Conservation (phyloP, 306 rosid genomes). For the Cucurbita ficifolia region DNA sequence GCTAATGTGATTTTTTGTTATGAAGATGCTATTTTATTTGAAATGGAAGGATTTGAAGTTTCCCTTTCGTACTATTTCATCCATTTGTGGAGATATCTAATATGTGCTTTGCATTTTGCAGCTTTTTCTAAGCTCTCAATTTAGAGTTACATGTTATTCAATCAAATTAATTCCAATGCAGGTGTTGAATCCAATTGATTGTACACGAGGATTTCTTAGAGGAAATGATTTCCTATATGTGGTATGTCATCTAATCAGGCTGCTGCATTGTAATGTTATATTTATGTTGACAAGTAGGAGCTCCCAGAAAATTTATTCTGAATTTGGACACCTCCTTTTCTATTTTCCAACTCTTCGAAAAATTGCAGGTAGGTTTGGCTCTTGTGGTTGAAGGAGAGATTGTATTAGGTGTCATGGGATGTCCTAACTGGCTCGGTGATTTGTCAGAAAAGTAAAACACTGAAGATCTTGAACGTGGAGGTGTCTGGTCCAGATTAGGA, state of each 20-base stretch:
- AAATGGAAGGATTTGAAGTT: neutral
- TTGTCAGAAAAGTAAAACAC: constrained; percentile 18
- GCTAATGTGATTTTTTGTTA: neutral
- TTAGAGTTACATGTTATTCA: neutral
- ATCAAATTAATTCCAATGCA: constrained; percentile 23
- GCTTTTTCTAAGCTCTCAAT: constrained; percentile 6
- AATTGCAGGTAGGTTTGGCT: constrained; percentile 79
- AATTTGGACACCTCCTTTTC: neutral
- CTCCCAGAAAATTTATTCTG: neutral
- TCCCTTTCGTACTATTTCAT: neutral
- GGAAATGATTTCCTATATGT: constrained; percentile 51
- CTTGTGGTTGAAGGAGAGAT: constrained; percentile 75
- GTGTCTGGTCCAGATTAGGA: constrained; percentile 33
- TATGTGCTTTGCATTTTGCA: neutral
- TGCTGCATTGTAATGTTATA: neutral
- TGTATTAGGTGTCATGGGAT: constrained; percentile 74
- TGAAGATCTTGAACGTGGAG: constrained; percentile 17
- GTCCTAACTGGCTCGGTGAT: constrained; percentile 70
- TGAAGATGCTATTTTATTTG: neutral
- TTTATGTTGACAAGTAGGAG: neutral
- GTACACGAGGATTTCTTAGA: constrained; percentile 65
- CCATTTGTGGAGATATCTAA: neutral
- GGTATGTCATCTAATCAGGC: constrained; percentile 26
- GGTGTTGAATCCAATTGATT: constrained; percentile 90
- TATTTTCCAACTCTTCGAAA: neutral